phyloP scores from a whole-genome alignment of 1,139 yeast genomes.

The Geotrichum siamense region DNA sequence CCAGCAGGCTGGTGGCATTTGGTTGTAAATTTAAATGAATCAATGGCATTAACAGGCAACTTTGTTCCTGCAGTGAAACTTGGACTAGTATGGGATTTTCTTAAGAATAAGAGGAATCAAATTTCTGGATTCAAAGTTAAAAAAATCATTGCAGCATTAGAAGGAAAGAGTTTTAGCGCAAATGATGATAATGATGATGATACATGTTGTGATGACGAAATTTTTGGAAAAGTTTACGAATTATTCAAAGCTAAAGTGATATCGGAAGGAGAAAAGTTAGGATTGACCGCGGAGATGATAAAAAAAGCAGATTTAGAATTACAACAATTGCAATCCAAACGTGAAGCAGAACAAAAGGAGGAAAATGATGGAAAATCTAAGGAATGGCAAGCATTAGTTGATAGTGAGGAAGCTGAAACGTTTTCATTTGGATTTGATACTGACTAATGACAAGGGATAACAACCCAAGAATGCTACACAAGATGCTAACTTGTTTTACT shows the following conservation, averaged over 20 bases:
- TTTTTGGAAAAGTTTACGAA: slow-evolving; percentile 2
- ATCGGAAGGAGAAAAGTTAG: slow-evolving; percentile 1
- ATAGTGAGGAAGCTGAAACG: slow-evolving; percentile 21
- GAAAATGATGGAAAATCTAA: slow-evolving; percentile 13
- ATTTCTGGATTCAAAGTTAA: slow-evolving; percentile 61
- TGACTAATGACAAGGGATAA: too few relatives aligned
- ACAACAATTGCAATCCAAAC: slow-evolving; percentile 13
- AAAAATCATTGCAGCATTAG: slow-evolving; percentile 9
- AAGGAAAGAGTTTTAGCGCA: background rate
- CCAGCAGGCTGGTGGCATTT: slow-evolving; percentile 97
- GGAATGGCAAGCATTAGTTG: slow-evolving; percentile 24
- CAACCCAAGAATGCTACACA: too few relatives aligned
- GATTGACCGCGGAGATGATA: slow-evolving; percentile 5
- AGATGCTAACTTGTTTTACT: too few relatives aligned
- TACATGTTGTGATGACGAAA: slow-evolving; percentile 1
- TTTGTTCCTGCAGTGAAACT: slow-evolving; percentile 65
- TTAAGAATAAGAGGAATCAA: slow-evolving; percentile 60
- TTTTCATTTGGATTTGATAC: slow-evolving; percentile 30
- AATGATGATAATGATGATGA: slow-evolving; percentile 15
- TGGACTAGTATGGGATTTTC: slow-evolving; percentile 52
- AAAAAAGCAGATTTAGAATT: slow-evolving; percentile 17
- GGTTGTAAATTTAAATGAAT: slow-evolving; percentile 75
- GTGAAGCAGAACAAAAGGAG: slow-evolving; percentile 8
- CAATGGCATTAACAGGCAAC: slow-evolving; percentile 74
- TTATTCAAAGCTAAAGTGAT: slow-evolving; percentile 3